phyloP scores from a whole-genome alignment of 306 rosid species.

The Gastrolobium villosum region DNA sequence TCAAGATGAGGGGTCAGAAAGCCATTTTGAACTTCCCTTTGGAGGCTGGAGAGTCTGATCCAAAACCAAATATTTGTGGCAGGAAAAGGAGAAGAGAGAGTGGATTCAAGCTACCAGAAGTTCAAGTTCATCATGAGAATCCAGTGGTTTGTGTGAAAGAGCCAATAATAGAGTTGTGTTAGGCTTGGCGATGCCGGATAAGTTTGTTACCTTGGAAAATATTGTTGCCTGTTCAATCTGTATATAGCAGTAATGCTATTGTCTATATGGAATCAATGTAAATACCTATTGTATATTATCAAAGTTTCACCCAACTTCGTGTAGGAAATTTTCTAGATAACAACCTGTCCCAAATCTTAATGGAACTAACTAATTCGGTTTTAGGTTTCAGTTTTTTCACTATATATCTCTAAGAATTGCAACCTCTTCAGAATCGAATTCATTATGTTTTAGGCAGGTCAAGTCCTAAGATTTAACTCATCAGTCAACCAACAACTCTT shows the following conservation, averaged over 20 bases:
- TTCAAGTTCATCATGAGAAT: conserved; percentile 19
- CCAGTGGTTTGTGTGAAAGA: background rate
- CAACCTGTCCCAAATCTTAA: too few relatives aligned
- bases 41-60: conserved; percentile 67
- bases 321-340: too few relatives aligned
- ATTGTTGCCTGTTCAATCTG: background rate
- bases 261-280: background rate
- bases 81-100: conserved; percentile 63
- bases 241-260: conserved; percentile 27
- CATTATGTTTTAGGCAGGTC: too few relatives aligned
- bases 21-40: conserved; percentile 83
- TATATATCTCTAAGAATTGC: too few relatives aligned
- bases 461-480: too few relatives aligned
- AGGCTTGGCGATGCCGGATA: background rate
- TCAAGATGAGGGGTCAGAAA: conserved; percentile 82
- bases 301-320: background rate
- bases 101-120: conserved; percentile 19
- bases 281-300: background rate
- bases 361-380: too few relatives aligned
- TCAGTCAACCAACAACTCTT: too few relatives aligned
- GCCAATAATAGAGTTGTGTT: background rate
- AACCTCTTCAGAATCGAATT: too few relatives aligned
- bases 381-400: too few relatives aligned
- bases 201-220: background rate
- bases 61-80: conserved; percentile 53